Percentiles rank a stretch among this genome's conserved stretches.
These are phyloP conservation scores for Botrytis deweyae DNA, from an alignment of 2,329 filamentous ascomycete genomes.

Conservation along the genomic window DNA sequence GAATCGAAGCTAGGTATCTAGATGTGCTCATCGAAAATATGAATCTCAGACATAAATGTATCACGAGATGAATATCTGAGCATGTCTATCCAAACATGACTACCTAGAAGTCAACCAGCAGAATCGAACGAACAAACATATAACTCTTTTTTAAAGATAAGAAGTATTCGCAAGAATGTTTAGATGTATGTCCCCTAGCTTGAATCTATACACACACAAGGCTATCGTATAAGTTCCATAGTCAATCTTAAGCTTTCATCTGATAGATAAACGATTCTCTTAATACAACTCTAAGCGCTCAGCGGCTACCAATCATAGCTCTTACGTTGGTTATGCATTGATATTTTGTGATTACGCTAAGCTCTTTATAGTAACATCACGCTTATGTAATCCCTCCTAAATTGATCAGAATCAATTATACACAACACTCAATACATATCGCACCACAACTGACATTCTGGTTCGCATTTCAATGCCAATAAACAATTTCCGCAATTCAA, in stretches of 20 bases:
- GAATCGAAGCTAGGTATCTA: not conserved
- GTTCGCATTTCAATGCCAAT: conserved; percentile 12
- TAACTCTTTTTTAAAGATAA: not conserved
- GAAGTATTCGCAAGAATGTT: not conserved
- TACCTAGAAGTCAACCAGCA: too few species aligned
- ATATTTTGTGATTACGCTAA: not conserved
- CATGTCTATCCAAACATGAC: not conserved
- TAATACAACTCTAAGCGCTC: conserved; percentile 10
- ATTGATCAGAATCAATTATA: conserved; percentile 5
- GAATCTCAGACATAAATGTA: not conserved
- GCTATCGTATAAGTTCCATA: not conserved
- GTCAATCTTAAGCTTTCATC: not conserved
- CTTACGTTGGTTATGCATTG: not conserved
- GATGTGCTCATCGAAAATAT: not conserved
- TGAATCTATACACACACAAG: not conserved
- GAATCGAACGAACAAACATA: not conserved
- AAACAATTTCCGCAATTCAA: conserved; percentile 19
- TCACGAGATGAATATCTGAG: not conserved
- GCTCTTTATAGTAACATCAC: not conserved
- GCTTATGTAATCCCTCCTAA: conserved; percentile 13
- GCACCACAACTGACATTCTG: conserved; percentile 2
- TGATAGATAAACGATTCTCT: conserved; percentile 1
- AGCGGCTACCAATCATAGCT: conserved; percentile 14
- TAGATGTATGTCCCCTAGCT: not conserved
- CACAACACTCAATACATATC: not conserved